Evolutionary conservation across 2,329 filamentous ascomycete genomes (phyloP).

Genomic region (Neonectria neomacrospora): DNA sequence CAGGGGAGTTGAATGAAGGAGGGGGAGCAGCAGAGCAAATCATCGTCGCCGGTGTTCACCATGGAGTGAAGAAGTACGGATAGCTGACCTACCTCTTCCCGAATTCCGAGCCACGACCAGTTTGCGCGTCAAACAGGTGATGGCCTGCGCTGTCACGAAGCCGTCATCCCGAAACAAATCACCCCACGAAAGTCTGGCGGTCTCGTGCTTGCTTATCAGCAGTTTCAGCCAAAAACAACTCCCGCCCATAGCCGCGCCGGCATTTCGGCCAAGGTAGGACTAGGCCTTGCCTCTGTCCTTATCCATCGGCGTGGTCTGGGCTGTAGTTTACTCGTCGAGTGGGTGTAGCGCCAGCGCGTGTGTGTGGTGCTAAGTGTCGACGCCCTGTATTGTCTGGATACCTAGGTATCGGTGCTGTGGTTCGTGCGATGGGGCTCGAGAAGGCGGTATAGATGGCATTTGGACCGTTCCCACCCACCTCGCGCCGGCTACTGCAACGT

Average conservation of each 20-base stretch:
- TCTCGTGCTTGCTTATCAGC: conserved; percentile 26
- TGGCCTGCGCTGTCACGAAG: conserved; percentile 5
- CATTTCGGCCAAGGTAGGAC: neutral
- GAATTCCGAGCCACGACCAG: neutral
- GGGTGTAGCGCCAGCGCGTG: neutral
- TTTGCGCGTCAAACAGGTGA: conserved; percentile 8
- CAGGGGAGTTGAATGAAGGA: conserved; percentile 7
- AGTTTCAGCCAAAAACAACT: conserved; percentile 5
- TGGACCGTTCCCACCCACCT: neutral
- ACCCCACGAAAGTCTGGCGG: conserved; percentile 14
- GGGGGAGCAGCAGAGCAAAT: neutral
- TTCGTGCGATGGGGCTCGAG: neutral
- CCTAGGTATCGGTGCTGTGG: neutral
- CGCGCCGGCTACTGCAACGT: neutral
- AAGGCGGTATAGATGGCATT: neutral
- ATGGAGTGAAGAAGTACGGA: neutral
- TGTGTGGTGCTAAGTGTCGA: neutral
- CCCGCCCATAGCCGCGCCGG: conserved; percentile 10
- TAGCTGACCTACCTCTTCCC: neutral
- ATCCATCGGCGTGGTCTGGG: neutral
- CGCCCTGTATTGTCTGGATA: neutral
- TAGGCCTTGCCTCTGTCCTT: neutral
- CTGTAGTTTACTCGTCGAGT: neutral
- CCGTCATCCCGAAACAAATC: conserved; percentile 20
- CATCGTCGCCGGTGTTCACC: neutral